Evolutionary conservation across 495 filamentous ascomycete genomes (phyloP), one percentile per base, ranked within the genome.

Genomic region (Copromyces sp.): DNA sequence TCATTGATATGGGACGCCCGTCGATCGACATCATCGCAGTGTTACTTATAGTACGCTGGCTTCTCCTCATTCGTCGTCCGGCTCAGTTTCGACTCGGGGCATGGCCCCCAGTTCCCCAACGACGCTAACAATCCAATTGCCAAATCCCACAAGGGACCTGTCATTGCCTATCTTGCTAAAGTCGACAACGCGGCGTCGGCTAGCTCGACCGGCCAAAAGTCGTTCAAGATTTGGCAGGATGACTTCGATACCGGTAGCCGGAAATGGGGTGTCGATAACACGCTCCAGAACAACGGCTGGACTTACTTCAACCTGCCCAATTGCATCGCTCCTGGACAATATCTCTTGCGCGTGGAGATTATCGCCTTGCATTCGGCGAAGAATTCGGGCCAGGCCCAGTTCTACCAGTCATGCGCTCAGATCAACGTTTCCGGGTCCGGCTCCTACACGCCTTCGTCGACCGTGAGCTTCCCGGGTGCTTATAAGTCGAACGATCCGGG

Each of bases 111-210:
- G 74, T 80, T 85, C 71, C 69, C 86, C 68, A 82, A 81, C 74
- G 85, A 88, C 78, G 74, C 77, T 3, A 86, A 89, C 78, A 81
- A 89, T 78, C 87, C 86, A 72, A 88, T 88, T 76, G 86, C 86
- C 40, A 75, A 78, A 73, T 85, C 83, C 9, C 84, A 87, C 80
- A 87, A 87, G 79, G 86, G 86, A 1, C 86, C 86, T 24, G 71
- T 86, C 45, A 85, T 82, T 68, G 85, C 83, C 9, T 88, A 87
- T 78, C 81, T 88, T 4, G 86, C 86, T 39, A 87, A 87, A 77
- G 86, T 89, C 3, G 80, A 84, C 76, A 84, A 83, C 77, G 84
- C 87, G 6, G 82, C 80, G 39, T 65, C 81, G 9, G 81, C 84
- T 14, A 77, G 75, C 76, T 78, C 81, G 68, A 84, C 70, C 14